Base-by-base conservation (phyloP, 148 eudicot genomes). In the Fagopyrum homotropicum region DNA sequence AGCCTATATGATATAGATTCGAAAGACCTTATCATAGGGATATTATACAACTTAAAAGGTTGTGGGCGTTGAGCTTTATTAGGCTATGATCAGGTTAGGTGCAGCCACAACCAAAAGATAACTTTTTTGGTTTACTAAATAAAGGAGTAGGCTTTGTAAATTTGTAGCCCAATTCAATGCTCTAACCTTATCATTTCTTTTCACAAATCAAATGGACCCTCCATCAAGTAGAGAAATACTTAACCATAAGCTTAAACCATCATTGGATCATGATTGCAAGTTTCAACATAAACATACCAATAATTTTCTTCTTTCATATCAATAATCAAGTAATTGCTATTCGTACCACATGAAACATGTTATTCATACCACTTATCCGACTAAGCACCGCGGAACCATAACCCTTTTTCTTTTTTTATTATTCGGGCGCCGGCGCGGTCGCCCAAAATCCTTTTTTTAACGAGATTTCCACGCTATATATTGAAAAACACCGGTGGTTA, bases 91-190 rank as follows among this genome's bases (percentile, higher is more conserved):
- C 43, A 26, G 9, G 68, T 40, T 61, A 61, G 68, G 68, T 61
- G 68, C 68, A 61, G 68, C 68, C 68, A 61, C 68, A 61, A 61
- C 43, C 43, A 29, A 26, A 8, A 57, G 29, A 57, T 19, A 16
- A 16, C 7, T 57, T 57, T 56, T 17, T 56, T 57, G n/a, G 30
- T 57, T 17, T 57, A 54, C 3, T 57, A 17, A 57, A 57, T 57
- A 17, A 57, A 57, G 2, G 40, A 57, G 17, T 12, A 2, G n/a
- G 56, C n/a, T 11, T 51, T 51, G 56, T 51, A 51, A 51, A 51
- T 9, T 61, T 61, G 35, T 61, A 61, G 43, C 68, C 66, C 66
- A 60, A 61, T 61, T 61, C 68, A 61, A 61, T 61, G 43, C 29
- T 61, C 43, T 61, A 29, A 19, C 2, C n/a, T 22, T 57, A 40